Conservation (phyloP, 208 protist genomes). For the Leishmania mexicana region DNA sequence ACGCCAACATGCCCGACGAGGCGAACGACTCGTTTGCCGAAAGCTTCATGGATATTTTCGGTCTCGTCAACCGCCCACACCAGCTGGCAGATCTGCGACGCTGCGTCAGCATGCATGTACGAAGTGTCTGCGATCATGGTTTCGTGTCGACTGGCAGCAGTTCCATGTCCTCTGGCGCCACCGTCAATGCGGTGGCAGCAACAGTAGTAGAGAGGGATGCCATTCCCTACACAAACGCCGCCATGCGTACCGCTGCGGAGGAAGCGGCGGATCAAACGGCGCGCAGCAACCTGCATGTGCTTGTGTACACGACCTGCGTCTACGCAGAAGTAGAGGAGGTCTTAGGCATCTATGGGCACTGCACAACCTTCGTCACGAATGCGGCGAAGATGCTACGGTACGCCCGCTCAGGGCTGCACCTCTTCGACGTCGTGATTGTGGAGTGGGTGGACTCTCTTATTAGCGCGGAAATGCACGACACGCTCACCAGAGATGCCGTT, state of each 20-base stretch:
- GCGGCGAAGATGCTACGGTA: constrained; percentile 57
- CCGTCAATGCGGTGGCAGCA: not conserved
- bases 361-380: constrained; percentile 47
- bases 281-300: constrained; percentile 45
- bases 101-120: constrained; percentile 11
- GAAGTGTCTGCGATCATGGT: not conserved
- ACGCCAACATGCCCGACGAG: constrained; percentile 9
- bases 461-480: constrained; percentile 42
- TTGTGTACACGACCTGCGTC: constrained; percentile 51
- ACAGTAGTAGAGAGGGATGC: constrained; percentile 1
- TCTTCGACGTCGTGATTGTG: constrained; percentile 70
- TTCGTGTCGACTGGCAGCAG: not conserved
- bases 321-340: constrained; percentile 49
- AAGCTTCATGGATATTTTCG: constrained; percentile 35
- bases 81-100: constrained; percentile 26
- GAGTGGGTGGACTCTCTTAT: constrained; percentile 64
- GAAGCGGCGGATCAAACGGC: constrained; percentile 14
- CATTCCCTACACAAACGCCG: not conserved
- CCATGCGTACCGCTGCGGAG: constrained; percentile 1
- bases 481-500: constrained; percentile 29
- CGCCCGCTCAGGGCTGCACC: constrained; percentile 38
- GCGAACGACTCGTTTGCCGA: constrained; percentile 35
- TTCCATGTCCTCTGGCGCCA: not conserved
- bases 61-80: constrained; percentile 26
- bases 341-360: constrained; percentile 60